These are phyloP conservation scores for Cladophialophora psammophila DNA, from an alignment of 2,329 filamentous ascomycete species.

Conservation along the genomic window DNA sequence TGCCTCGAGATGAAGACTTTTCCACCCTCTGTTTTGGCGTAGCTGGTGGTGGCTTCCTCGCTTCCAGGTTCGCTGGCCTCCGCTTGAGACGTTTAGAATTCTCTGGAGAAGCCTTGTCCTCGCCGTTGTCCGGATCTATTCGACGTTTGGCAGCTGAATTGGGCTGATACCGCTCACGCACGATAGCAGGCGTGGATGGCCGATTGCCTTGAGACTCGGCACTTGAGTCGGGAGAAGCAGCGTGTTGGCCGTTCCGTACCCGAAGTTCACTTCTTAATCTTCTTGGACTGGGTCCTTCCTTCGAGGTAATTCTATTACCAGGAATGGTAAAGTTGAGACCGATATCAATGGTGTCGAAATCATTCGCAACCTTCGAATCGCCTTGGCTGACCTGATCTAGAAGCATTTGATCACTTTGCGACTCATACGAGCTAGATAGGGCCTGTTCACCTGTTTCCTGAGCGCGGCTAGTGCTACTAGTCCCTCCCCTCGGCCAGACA, in stretches of 20 bases:
- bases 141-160: conserved; percentile 36
- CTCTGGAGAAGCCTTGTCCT: conserved; percentile 7
- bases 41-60: conserved; percentile 4
- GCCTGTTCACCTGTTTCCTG: neutral
- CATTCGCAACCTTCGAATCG: conserved; percentile 8
- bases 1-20: conserved; percentile 14
- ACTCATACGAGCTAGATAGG: conserved; percentile 29
- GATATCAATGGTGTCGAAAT: neutral
- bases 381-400: conserved; percentile 25
- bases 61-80: conserved; percentile 27
- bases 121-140: conserved; percentile 20
- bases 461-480: neutral
- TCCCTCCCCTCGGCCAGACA: neutral
- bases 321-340: neutral
- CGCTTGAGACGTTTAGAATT: conserved; percentile 28
- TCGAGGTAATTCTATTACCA: neutral
- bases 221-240: conserved; percentile 5
- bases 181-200: conserved; percentile 20
- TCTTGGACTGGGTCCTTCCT: conserved; percentile 11
- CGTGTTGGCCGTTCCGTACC: neutral
- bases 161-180: conserved; percentile 31
- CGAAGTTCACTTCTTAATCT: conserved; percentile 29
- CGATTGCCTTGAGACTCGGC: neutral
- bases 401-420: conserved; percentile 33
- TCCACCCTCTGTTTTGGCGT: conserved; percentile 6